Base-by-base conservation (phyloP, 108 stramenopile genomes). In the Cylindrotheca fusiformis region DNA sequence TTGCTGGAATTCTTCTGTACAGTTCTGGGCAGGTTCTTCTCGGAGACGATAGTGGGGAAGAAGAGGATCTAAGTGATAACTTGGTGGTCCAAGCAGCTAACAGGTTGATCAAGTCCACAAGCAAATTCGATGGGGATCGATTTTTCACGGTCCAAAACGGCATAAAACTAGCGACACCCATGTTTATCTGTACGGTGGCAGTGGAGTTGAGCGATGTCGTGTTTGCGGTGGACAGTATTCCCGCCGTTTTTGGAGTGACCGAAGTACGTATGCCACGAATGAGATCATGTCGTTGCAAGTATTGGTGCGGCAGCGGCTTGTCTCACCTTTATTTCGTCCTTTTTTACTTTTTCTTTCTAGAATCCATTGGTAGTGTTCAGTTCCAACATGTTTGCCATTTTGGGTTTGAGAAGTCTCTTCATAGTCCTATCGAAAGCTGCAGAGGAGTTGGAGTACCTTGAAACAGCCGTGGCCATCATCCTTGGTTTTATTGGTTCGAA, bases 381-480 rank as follows among this genome's bases (percentile, higher is more conserved):
- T 0, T 95, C 94, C 50, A 98, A 98, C 67, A 88, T 98, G 71
- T 98, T 97, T 72, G 97, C 97, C 27, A 98, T 98, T 53, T 83
- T 93, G 82, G 95, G 91, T 18, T 79, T 98, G 26, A 91, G 97
- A 28, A 94, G 93, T 75, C 71, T 98, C 56, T 98, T 95, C 69
- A 83, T 84, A 12, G 81, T 97, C 26, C 76, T 98, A 19, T 88
- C 93, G 36, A 93, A 93, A 51, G 97, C 96, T 3, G 93, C 96
- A 33, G 63, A 79, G n/a, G 90, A 95, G 36, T 68, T 98, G 56
- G 75, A 91, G 52, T 98, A 97, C 63, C 77, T 98, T 55, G 90
- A 95, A 61, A 93, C 94, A 20, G 86, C 95, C 1, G 95, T 97
- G 25, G 95, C 92, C 5, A 61, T 95, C 45, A 87, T 97, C 10